Base-by-base conservation (phyloP, 768 basidiomycete genomes). In the Russula brevipes region DNA sequence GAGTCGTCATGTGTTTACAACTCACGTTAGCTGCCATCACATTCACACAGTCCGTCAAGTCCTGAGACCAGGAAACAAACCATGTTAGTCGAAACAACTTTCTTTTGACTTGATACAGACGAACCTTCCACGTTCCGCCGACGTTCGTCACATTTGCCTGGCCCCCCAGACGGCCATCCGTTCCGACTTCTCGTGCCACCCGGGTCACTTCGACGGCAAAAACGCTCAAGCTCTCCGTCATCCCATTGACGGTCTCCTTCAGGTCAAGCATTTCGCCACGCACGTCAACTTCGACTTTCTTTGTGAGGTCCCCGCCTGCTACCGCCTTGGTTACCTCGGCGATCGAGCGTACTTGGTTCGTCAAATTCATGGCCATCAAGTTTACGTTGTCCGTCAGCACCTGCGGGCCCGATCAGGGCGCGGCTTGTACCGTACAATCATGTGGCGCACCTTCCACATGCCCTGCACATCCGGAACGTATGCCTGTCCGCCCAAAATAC, bases 151-250 rank as follows among this genome's bases (percentile, higher is more conserved):
- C 97, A 58, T 87, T 82, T 0, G 95, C 97, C 70, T 96, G 95
- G 10, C 95, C 96, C 55, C 96, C 97, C 70, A 98, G 80, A 68
- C 87, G 82, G 39, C 96, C 97, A 72, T 98, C 97, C 8, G 95
- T 98, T 35, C 97, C 97, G 72, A 98, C 97, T 76, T 98, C 94
- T 67, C 92, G 83, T 3, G 95, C 97, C 36, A 98, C 95, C 59
- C 94, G 79, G 36, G 85, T 85, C 60, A 85, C 85, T 75, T 93
- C 90, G 69, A 89, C 88, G 0, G 91, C 91, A 73, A 94, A 93
- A 46, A 91, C 79, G 69, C 87, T 90, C 74, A 93, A 73, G 71
- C 84, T 86, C 76, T 85, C 89, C 11, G 94, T 97, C 95, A 98
- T 98, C 59, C 84, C 88, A 71, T 98, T 98, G 45, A 98, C 94